These are phyloP conservation scores for Arthrobotrys megalospora DNA, from an alignment of 2,329 filamentous ascomycete species.

Conservation along the genomic window DNA sequence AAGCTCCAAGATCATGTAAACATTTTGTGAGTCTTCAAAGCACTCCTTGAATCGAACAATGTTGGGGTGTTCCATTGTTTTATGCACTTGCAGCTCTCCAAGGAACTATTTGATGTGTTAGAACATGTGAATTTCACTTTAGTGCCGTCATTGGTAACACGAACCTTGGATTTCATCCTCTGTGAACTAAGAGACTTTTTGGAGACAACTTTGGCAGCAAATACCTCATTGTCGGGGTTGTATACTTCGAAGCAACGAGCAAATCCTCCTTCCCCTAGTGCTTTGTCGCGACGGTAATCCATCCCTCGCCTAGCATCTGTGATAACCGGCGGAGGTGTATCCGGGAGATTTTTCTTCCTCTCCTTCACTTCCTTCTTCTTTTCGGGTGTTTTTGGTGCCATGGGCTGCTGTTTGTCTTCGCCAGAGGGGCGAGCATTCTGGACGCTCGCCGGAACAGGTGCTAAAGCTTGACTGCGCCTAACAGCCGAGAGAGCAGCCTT, in stretches of 20 bases:
- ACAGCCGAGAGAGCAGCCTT: constrained; percentile 57
- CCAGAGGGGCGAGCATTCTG: constrained; percentile 54
- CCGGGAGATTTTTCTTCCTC: constrained; percentile 64
- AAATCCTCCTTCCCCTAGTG: constrained; percentile 64
- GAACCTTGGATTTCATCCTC: constrained; percentile 64
- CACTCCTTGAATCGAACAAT: constrained; percentile 96
- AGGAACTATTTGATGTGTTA: constrained; percentile 72
- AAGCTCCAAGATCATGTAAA: constrained; percentile 93
- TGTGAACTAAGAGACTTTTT: constrained; percentile 63
- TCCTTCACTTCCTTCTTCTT: constrained; percentile 62
- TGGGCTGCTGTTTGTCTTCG: constrained; percentile 48
- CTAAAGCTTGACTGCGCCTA: constrained; percentile 61
- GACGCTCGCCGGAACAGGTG: constrained; percentile 55
- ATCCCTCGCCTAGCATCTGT: constrained; percentile 63
- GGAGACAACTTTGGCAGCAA: constrained; percentile 65
- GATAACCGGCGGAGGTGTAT: constrained; percentile 63
- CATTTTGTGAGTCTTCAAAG: constrained; percentile 89
- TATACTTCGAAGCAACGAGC: constrained; percentile 64
- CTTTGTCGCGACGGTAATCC: constrained; percentile 64
- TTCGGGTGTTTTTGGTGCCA: constrained; percentile 62
- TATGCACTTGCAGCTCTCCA: constrained; percentile 95
- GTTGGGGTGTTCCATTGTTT: constrained; percentile 95
- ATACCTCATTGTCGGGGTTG: constrained; percentile 64
- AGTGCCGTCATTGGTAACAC: background rate
- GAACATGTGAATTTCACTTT: background rate